Conservation (phyloP, 2,329 filamentous ascomycete species). For the Claviceps cyperi region DNA sequence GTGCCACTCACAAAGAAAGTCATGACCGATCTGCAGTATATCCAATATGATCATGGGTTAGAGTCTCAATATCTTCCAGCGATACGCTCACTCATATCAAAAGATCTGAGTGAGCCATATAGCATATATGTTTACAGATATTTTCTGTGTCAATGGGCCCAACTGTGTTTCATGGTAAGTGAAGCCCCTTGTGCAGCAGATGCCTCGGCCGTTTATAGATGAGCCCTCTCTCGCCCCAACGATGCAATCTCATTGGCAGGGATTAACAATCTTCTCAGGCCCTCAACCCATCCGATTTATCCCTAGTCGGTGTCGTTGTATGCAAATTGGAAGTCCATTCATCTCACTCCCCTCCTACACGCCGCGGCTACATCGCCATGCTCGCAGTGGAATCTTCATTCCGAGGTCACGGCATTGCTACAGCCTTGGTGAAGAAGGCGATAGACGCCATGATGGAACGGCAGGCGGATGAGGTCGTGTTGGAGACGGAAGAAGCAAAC, state of each 20-base stretch:
- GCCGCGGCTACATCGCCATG: conserved; percentile 96
- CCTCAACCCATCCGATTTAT: conserved; percentile 41
- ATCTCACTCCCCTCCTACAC: conserved; percentile 56
- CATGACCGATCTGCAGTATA: conserved; percentile 37
- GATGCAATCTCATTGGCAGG: neutral
- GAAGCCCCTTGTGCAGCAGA: neutral
- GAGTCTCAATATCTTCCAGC: conserved; percentile 59
- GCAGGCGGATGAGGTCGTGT: conserved; percentile 81
- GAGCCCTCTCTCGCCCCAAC: too few relatives aligned
- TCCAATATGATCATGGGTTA: conserved; percentile 47
- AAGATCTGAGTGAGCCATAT: conserved; percentile 93
- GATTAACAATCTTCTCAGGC: conserved; percentile 27
- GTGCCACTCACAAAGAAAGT: conserved; percentile 19
- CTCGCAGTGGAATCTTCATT: conserved; percentile 73
- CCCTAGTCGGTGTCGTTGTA: conserved; percentile 78
- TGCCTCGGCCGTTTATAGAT: neutral
- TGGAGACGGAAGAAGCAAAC: conserved; percentile 94
- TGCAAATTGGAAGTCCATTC: conserved; percentile 88
- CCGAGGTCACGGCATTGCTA: conserved; percentile 76
- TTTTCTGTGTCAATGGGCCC: conserved; percentile 93
- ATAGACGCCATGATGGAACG: conserved; percentile 80
- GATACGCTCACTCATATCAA: conserved; percentile 85
- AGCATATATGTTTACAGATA: conserved; percentile 99
- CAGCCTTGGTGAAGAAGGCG: conserved; percentile 72
- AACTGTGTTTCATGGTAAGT: conserved; percentile 84